Evolutionary conservation across 306 rosid genomes (phyloP), one percentile per base, ranked within the genome.

Genomic region (Lathyrus aphaca): DNA sequence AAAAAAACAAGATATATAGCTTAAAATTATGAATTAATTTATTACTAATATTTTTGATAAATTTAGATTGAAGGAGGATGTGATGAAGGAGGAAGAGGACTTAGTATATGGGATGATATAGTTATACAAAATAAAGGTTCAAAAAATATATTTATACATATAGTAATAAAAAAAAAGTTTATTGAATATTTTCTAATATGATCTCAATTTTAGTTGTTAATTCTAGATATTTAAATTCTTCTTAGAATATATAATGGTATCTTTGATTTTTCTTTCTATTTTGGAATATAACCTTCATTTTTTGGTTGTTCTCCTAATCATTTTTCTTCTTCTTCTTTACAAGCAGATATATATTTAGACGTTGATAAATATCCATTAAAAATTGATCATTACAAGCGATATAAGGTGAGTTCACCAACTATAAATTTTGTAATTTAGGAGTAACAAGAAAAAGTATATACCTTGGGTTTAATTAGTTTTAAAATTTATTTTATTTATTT

Each of bases 321-420:
- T 30, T 48, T 16, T 48, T 0, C 10, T 0, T 16, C 35, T 48
- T 48, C 49, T 13, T 45, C 17, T 45, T n/a, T 5, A 48, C 12
- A 48, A 48, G 11, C 23, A 15, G 54, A 1, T 2, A 0, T 8
- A 1, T 35, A 57, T 59, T 0, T 0, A 5, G 37, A 68, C 13
- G 0, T 1, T 12, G 60, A 68, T 7, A 58, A 49, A 15, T 75
- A 15, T 27, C 4, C 23, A 9, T 38, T 64, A 49, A 40, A 17
- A 62, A 57, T 82, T 10, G 71, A 77, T 13, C 77, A 77, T 42
- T 77, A 77, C 27, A 49, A 69, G 5, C 61, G 74, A 69, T 74
- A 73, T 71, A 77, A 77, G 77, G 54, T 48, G 21, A 48, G 25
- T 48, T 48, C 5, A 7, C 2, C 4, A 2, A 6, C 1, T 15